Base-by-base conservation (phyloP, 2,329 filamentous ascomycete genomes). In the Pseudogymnoascus sp. region DNA sequence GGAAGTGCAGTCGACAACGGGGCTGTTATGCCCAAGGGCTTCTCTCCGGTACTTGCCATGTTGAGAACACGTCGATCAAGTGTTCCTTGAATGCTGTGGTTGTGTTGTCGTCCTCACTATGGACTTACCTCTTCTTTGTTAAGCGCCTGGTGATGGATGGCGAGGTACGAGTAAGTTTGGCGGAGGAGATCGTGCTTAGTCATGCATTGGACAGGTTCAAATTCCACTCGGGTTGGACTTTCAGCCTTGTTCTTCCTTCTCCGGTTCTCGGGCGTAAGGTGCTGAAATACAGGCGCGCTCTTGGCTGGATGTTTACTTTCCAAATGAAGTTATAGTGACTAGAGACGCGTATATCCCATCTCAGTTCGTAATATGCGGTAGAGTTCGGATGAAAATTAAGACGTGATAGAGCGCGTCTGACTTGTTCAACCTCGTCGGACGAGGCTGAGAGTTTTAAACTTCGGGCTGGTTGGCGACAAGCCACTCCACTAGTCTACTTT, bases 1-100 rank as follows among this genome's bases (percentile, higher is more conserved):
- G 94, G 94, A 25, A 92, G 80, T 21, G 81, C 79, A 10, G 81
- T 82, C 18, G 92, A 96, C 37, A 99, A 90, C 55, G 94, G 88
- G 68, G 87, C 87, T 63, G 92, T 97, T 55, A 95, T 84, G 71
- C 93, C 93, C 48, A 67, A 63, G 60, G 63, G 67, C 64, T 68
- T 70, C 13, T 64, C 59, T 36, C 63, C 65, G 63, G 63, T 60
- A 64, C 67, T 61, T 60, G 70, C 69, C 71, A 73, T 73, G 29
- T 36, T 63, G 64, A 4, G 13, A 52, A 52, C 45, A 52, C 45
- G 45, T 52, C 45, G 45, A 52, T 52, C 45, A 52, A 52, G 45
- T 31, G 45, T 52, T 52, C 45, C 27, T 25, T 52, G 45, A 52
- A 27, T 52, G 45, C 45, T 31, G 45, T 52, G 15, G 45, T 52